Evolutionary conservation across 1,284 basidiomycete species (phyloP).

Genomic region (Naganishia albida): DNA sequence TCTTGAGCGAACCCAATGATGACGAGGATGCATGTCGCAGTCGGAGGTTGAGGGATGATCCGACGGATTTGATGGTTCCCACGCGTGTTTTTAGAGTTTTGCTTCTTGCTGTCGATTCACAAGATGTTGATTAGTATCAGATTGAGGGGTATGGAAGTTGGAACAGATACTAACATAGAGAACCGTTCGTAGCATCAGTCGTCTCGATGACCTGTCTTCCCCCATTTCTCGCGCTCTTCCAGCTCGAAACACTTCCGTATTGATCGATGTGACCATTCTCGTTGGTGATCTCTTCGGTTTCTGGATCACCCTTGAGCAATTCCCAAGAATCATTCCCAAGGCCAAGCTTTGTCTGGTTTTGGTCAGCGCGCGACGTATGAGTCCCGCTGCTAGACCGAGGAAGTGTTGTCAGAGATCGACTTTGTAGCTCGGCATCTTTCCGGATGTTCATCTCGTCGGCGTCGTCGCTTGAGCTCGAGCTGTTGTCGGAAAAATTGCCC

Average conservation of each 20-base stretch:
- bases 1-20: slow-evolving; percentile 10
- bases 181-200: too few species aligned
- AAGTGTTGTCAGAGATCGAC: too few species aligned
- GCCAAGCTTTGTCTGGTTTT: background rate
- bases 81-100: slow-evolving; percentile 10
- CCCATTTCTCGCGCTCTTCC: slow-evolving; percentile 16
- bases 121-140: background rate
- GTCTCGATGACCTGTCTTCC: background rate
- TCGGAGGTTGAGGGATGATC: slow-evolving; percentile 17
- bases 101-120: background rate
- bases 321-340: slow-evolving; percentile 6
- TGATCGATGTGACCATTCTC: background rate
- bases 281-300: background rate
- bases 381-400: background rate
- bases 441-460: background rate
- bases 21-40: slow-evolving; percentile 16
- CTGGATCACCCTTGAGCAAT: background rate
- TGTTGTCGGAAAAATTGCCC: background rate
- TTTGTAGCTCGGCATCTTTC: too few species aligned
- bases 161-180: background rate
- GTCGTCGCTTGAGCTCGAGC: slow-evolving; percentile 1
- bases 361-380: background rate
- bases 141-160: background rate
- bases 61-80: slow-evolving; percentile 6
- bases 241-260: background rate